Base-by-base conservation (phyloP, 495 filamentous ascomycete genomes). In the Annulohypoxylon maeteangense region DNA sequence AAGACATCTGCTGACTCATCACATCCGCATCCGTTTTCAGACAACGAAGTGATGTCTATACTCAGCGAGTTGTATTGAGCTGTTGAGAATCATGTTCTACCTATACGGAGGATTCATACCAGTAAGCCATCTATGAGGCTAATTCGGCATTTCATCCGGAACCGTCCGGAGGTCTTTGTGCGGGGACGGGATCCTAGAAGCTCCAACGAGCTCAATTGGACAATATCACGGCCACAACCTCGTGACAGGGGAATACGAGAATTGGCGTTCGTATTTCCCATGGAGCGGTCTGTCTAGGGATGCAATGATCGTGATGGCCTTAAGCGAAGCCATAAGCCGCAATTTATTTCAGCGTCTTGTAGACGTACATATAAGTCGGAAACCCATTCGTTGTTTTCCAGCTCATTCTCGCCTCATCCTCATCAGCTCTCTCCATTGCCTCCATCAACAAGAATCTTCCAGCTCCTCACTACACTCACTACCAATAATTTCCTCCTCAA, bases 211-310 rank as follows among this genome's bases (percentile, higher is more conserved):
- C 57, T 50, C 42, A 42, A 66, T 66, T 66, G 34, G 54, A 57
- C 36, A 10, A 54, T 6, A 54, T 54, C 50, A 36, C 50, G 50
- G 59, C 50, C 42, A 44, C n/a, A 29, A 74, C 79, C 80, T 82
- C 79, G 51, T 67, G 74, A 61, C 47, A 50, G 47, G 27, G 64
- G 70, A 66, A 75, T 75, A 69, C 75, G 71, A 71, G 67, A 27
- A 67, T 71, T 68, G 50, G 38, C 29, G 34, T 64, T 76, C 74
- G 74, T 76, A 76, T 76, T 70, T 51, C 59, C 48, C 18, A 64
- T 57, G 47, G 29, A 32, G 50, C 27, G n/a, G 27, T n/a, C 23
- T 31, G 48, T 20, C 51, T 45, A 45, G 36, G 58, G 34, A n/a
- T 38, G 60, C 23, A 54, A 65, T 68, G 44, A 47, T 55, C 16